These are phyloP conservation scores for Prunus mira DNA, from an alignment of 306 rosid genomes.

Conservation along the genomic window DNA sequence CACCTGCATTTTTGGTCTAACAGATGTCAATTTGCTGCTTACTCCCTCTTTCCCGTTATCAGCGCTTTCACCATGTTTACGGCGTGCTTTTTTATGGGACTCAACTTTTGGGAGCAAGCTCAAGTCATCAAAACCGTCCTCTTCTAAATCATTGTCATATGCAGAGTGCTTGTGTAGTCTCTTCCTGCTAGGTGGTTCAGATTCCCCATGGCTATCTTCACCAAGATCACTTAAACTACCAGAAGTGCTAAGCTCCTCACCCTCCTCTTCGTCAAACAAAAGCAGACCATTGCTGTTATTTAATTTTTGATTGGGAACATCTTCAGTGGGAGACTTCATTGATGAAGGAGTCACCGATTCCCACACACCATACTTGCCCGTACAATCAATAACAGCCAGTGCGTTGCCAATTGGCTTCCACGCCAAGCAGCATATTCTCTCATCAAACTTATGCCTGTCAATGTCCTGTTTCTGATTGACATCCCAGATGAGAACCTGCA, in stretches of 20 bases:
- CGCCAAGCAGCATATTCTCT: conserved; percentile 70
- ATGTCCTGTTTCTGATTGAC: conserved; percentile 75
- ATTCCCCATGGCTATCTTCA: conserved; percentile 58
- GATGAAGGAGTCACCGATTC: conserved; percentile 87
- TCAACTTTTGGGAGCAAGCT: conserved; percentile 49
- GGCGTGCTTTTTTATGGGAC: conserved; percentile 51
- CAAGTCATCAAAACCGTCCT: conserved; percentile 45
- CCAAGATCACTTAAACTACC: conserved; percentile 78
- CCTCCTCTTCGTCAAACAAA: conserved; percentile 77
- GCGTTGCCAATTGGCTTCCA: conserved; percentile 91
- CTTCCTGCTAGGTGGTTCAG: conserved; percentile 68
- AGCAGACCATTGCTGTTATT: conserved; percentile 74
- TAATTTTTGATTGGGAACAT: conserved; percentile 49
- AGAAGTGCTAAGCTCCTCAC: conserved; percentile 49
- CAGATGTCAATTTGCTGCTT: conserved; percentile 32
- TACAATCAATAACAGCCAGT: conserved; percentile 74
- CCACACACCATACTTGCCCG: conserved; percentile 92
- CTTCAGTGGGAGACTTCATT: conserved; percentile 92
- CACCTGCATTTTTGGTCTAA: conserved; percentile 63
- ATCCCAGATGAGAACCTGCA: conserved; percentile 94
- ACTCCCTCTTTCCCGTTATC: conserved; percentile 39
- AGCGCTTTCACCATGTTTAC: conserved; percentile 39
- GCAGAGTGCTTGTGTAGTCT: conserved; percentile 55
- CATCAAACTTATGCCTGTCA: conserved; percentile 88
- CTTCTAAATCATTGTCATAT: conserved; percentile 44